phyloP scores from a whole-genome alignment of 1,284 basidiomycete genomes.

The Ustilago hordei region DNA sequence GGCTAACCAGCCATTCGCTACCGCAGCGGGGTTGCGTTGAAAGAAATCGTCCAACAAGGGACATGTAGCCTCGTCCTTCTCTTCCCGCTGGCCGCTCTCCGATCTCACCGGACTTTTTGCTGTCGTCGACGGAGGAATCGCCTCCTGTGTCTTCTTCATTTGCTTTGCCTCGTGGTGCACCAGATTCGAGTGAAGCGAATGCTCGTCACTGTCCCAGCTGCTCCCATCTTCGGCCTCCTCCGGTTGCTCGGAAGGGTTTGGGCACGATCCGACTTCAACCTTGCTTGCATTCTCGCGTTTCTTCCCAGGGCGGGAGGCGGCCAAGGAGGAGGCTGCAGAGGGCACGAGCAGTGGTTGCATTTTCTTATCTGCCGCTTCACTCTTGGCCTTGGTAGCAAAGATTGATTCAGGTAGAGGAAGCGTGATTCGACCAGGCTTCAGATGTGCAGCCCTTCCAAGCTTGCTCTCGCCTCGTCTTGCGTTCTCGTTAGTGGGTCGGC shows the following conservation, averaged over 20 bases:
- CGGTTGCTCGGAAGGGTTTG: background rate
- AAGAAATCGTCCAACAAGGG: conserved; percentile 28
- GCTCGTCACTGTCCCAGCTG: conserved; percentile 25
- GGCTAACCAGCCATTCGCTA: conserved; percentile 44
- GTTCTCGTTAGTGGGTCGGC: conserved; percentile 12
- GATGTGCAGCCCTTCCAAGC: conserved; percentile 23
- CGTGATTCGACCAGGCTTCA: conserved; percentile 32
- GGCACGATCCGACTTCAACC: background rate
- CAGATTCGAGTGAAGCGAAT: conserved; percentile 20
- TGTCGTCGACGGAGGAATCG: background rate
- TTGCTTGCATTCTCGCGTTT: background rate
- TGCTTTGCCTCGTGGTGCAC: conserved; percentile 4
- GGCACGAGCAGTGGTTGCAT: background rate
- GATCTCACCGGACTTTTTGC: background rate
- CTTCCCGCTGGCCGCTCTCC: background rate
- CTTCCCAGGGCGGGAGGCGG: background rate
- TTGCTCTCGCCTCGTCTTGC: conserved; percentile 25
- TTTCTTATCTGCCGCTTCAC: background rate
- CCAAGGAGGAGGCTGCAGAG: background rate
- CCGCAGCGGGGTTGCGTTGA: conserved; percentile 28
- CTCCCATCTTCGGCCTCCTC: background rate
- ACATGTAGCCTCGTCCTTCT: background rate
- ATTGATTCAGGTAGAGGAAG: conserved; percentile 1
- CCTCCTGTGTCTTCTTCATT: background rate
- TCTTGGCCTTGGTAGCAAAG: background rate